A percentile compares a stretch with the other conserved stretches of the same genome.
Conservation (phyloP, 2,329 filamentous ascomycete genomes). For the Aureobasidium subglaciale region DNA sequence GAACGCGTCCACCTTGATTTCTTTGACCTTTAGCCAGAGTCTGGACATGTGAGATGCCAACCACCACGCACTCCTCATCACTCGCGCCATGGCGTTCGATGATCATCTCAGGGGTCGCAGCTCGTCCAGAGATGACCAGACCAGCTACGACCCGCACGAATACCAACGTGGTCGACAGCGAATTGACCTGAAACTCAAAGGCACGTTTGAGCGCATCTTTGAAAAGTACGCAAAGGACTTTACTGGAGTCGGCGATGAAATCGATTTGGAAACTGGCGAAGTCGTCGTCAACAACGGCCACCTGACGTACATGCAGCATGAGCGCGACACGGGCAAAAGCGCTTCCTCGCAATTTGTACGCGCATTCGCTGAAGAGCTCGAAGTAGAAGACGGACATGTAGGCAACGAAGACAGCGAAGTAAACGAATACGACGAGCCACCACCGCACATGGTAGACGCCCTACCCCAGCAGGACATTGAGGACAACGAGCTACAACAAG, state of each 20-base stretch:
- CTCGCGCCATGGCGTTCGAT: constrained; percentile 5
- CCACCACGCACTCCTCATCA: neutral
- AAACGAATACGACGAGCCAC: constrained; percentile 25
- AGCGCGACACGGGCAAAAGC: constrained; percentile 43
- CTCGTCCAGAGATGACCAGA: neutral
- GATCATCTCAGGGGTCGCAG: neutral
- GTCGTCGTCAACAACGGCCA: constrained; percentile 92
- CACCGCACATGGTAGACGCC: constrained; percentile 10
- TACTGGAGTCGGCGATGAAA: constrained; percentile 76
- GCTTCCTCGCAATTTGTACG: constrained; percentile 25
- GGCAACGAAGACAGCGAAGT: constrained; percentile 31
- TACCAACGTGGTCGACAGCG: constrained; percentile 44
- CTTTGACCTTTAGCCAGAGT: neutral
- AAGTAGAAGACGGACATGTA: constrained; percentile 27
- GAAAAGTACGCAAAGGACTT: constrained; percentile 83
- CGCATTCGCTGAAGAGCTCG: constrained; percentile 27
- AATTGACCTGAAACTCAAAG: constrained; percentile 67
- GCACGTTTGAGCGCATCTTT: constrained; percentile 82
- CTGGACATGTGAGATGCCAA: constrained; percentile 4
- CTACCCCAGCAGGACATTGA: constrained; percentile 24
- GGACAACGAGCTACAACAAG: constrained; percentile 26
- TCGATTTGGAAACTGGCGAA: constrained; percentile 72
- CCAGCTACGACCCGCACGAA: neutral
- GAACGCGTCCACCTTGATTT: constrained; percentile 14
- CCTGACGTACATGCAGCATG: constrained; percentile 55